Base-by-base conservation (phyloP, 192 early-diverging fungal species). In the Coemansia sp. region DNA sequence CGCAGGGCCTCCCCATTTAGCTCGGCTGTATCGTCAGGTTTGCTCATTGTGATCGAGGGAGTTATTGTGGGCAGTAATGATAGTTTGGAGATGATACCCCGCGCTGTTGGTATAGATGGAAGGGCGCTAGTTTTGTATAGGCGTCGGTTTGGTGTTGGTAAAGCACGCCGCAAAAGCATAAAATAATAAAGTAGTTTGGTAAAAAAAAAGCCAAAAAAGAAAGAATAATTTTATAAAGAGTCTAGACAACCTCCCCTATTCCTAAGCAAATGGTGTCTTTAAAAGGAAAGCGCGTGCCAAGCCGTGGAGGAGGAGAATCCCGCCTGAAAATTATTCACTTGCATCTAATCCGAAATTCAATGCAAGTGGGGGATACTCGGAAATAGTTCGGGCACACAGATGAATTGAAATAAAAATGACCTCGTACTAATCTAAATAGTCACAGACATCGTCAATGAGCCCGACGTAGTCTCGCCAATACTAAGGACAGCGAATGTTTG, bases 401-500 rank as follows among this genome's bases (percentile, higher is more conserved):
- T 35, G 34, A 35, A 35, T 35, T 35, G 34, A 6, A 6, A 35
- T 8, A 35, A 35, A 35, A 35, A 35, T 0, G 34, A 6, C 34
- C 24, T 24, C 24, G 1, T 24, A 35, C 34, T 35, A 53, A 53
- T 53, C 50, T 53, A 16, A 10, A 27, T 9, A 3, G 10, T 18
- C 44, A 47, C 47, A 44, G 41, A n/a, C 41, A 13, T 3, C 15
- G n/a, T 18, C 41, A 43, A 7, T 43, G 44, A 1, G 3, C 44
- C 44, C 8, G 44, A 8, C n/a, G 44, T 47, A 47, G 44, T 47
- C 63, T 84, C 84, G 39, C 88, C 88, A 40, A 89, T 84, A 40
- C 73, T 68, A 5, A 88, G 67, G 12, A 74, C 70, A 18, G 68
- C 67, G 50, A 88, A 89, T 5, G 77, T 71, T 12, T 69, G 64